These are phyloP conservation scores for Teratosphaeriaceae sp. DNA, from an alignment of 2,329 filamentous ascomycete species.

Conservation along the genomic window DNA sequence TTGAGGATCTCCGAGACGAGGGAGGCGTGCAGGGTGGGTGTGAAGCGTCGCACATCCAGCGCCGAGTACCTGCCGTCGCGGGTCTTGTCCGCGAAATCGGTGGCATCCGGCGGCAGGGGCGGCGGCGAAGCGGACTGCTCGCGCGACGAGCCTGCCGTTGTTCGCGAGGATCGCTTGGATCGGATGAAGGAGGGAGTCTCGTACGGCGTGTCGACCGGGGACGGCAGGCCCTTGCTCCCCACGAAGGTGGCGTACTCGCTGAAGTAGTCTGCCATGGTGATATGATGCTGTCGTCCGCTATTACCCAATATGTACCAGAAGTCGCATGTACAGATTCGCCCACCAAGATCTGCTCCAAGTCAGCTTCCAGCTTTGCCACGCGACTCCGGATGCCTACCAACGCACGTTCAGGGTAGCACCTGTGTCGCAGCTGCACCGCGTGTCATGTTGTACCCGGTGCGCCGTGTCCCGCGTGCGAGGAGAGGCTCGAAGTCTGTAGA, in stretches of 20 bases:
- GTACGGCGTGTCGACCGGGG: constrained; percentile 65
- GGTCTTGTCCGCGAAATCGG: constrained; percentile 28
- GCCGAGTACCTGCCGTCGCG: constrained; percentile 58
- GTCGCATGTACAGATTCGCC: too few relatives aligned
- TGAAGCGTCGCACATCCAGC: constrained; percentile 86
- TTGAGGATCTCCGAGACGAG: constrained; percentile 90
- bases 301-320: not conserved
- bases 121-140: constrained; percentile 56
- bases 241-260: constrained; percentile 37
- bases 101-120: constrained; percentile 42
- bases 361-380: too few relatives aligned
- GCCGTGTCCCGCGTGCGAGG: not conserved
- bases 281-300: not conserved
- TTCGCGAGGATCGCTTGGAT: constrained; percentile 59
- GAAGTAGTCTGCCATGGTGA: constrained; percentile 38
- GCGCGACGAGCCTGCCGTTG: constrained; percentile 53
- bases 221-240: constrained; percentile 57
- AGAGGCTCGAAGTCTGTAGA: too few relatives aligned
- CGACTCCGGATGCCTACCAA: not conserved
- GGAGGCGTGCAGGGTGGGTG: constrained; percentile 88
- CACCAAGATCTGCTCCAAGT: too few relatives aligned
- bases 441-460: not conserved
- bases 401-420: not conserved
- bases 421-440: not conserved
- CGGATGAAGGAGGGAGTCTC: constrained; percentile 46